phyloP scores from a whole-genome alignment of 1,139 yeast genomes.

The Meyerozyma guilliermondii region DNA sequence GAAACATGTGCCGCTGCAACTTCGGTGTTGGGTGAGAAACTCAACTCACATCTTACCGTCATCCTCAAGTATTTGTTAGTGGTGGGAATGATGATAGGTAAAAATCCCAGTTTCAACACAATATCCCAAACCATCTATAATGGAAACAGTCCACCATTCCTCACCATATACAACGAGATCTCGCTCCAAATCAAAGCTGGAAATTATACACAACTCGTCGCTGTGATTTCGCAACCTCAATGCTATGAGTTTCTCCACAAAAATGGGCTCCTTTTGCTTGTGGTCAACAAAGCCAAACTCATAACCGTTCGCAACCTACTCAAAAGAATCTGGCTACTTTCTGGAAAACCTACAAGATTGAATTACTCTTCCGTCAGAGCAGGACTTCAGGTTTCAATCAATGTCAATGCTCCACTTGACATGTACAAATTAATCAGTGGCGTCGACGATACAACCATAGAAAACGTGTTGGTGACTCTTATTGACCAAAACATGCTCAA shows the following conservation, averaged over 20 bases:
- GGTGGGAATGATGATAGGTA: slow-evolving; percentile 49
- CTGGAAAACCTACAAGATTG: slow-evolving; percentile 22
- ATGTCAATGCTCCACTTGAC: slow-evolving; percentile 3
- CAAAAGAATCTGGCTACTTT: slow-evolving; percentile 27
- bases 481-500: slow-evolving; percentile 50
- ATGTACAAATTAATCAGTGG: slow-evolving; percentile 6
- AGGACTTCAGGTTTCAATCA: slow-evolving; percentile 15
- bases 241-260: slow-evolving; percentile 33
- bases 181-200: slow-evolving; percentile 34
- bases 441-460: slow-evolving; percentile 32
- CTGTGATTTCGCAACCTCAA: slow-evolving; percentile 15
- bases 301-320: slow-evolving; percentile 45
- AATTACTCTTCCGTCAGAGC: slow-evolving; percentile 23
- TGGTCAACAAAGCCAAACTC: slow-evolving; percentile 37
- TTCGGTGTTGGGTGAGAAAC: slow-evolving; percentile 5
- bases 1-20: slow-evolving; percentile 29
- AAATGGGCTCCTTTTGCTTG: slow-evolving; percentile 29
- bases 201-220: slow-evolving; percentile 29
- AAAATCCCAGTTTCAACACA: slow-evolving; percentile 32
- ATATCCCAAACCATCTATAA: slow-evolving; percentile 17
- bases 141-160: slow-evolving; percentile 20
- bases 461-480: slow-evolving; percentile 44
- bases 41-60: slow-evolving; percentile 26
- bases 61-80: slow-evolving; percentile 56
- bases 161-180: slow-evolving; percentile 33